phyloP scores from a whole-genome alignment of 257 asterid genomes.

The Petunia secreta region DNA sequence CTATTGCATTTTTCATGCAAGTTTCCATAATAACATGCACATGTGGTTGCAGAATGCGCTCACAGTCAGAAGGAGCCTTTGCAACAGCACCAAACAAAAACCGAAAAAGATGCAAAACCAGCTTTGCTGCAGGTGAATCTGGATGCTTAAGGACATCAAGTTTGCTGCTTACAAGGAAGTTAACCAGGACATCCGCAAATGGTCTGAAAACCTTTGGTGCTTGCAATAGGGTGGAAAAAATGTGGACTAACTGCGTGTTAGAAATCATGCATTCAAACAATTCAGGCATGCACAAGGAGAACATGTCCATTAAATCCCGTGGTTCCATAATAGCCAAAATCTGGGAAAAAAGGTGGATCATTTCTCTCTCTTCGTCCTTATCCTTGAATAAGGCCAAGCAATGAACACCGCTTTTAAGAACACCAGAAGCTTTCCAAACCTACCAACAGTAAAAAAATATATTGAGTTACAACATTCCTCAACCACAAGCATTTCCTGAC shows the following conservation, averaged over 20 bases:
- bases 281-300: conserved; percentile 96
- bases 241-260: conserved; percentile 87
- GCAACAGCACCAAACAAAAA: conserved; percentile 88
- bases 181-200: conserved; percentile 95
- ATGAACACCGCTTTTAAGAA: conserved; percentile 95
- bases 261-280: conserved; percentile 99
- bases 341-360: conserved; percentile 90
- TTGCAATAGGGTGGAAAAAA: conserved; percentile 92
- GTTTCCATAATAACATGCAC: conserved; percentile 93
- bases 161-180: conserved; percentile 90
- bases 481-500: conserved; percentile 7
- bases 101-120: conserved; percentile 96
- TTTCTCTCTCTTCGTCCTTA: conserved; percentile 97
- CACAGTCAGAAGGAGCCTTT: conserved; percentile 95
- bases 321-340: conserved; percentile 98
- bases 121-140: conserved; percentile 98
- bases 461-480: conserved; percentile 10
- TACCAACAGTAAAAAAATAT: conserved; percentile 35
- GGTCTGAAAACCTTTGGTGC: conserved; percentile 95
- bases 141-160: conserved; percentile 98
- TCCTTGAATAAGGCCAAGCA: conserved; percentile 96
- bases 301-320: conserved; percentile 98
- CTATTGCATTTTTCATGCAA: conserved; percentile 92
- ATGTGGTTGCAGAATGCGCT: conserved; percentile 96
- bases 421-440: conserved; percentile 99